phyloP scores from a whole-genome alignment of 805 yeast genomes.

The Blastobotrys robertii region DNA sequence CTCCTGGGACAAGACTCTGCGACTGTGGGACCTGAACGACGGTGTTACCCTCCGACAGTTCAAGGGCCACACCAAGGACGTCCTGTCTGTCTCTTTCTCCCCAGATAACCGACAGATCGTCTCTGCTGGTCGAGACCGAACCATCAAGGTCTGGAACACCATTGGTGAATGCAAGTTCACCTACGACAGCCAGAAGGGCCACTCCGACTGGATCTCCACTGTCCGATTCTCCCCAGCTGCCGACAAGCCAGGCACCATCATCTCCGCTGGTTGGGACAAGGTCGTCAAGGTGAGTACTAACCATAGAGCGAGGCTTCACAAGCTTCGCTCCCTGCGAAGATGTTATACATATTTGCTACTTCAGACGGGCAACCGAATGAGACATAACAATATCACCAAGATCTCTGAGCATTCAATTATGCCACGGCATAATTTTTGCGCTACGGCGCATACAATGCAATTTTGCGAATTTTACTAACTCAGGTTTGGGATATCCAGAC shows the following conservation, averaged over 20 bases:
- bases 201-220: conserved; percentile 98
- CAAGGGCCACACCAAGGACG: conserved; percentile 97
- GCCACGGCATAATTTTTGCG: not conserved
- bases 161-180: conserved; percentile 94
- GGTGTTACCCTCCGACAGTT: conserved; percentile 93
- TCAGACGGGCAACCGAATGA: conserved; percentile 86
- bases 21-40: conserved; percentile 94
- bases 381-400: conserved; percentile 94
- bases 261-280: conserved; percentile 99
- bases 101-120: conserved; percentile 95
- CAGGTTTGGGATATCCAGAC: conserved; percentile 91
- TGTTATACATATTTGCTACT: conserved; percentile 96
- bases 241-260: conserved; percentile 57
- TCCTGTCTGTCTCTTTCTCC: conserved; percentile 92
- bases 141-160: conserved; percentile 99
- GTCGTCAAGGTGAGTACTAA: conserved; percentile 89
- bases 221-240: conserved; percentile 87
- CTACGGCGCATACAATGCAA: not conserved
- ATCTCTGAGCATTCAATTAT: conserved; percentile 65
- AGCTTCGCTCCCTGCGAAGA: conserved; percentile 56
- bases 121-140: conserved; percentile 98
- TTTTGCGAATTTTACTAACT: conserved; percentile 5
- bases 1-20: conserved; percentile 98
- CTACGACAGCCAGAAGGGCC: conserved; percentile 58
- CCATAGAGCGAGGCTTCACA: not conserved